A percentile compares a stretch with the other conserved stretches of the same genome.
phyloP scores from a whole-genome alignment of 148 eudicot genomes.

The Chenopodium formosanum region DNA sequence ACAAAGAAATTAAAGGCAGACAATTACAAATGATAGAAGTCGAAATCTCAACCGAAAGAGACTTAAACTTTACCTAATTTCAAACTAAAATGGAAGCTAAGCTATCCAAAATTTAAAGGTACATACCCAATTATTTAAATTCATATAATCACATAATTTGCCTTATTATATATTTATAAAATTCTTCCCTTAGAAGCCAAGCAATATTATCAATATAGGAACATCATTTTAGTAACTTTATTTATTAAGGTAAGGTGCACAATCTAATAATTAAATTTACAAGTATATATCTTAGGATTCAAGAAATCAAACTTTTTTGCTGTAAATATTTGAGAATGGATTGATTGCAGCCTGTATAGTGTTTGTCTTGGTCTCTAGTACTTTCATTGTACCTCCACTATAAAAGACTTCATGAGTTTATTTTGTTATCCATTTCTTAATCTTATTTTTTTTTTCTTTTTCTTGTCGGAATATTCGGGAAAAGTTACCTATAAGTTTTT shows the following conservation, averaged over 20 bases:
- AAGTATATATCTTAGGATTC: neutral
- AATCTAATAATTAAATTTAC: neutral
- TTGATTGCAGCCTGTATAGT: neutral
- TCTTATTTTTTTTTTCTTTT: too few relatives aligned
- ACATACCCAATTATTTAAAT: neutral
- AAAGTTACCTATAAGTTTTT: too few relatives aligned
- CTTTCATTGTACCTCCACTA: neutral
- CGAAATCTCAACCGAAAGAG: constrained; percentile 15
- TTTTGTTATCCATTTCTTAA: neutral
- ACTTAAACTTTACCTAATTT: neutral
- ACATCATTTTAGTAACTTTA: constrained; percentile 5
- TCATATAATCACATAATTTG: neutral
- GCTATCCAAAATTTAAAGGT: neutral
- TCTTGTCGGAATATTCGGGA: too few relatives aligned
- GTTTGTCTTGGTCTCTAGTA: neutral
- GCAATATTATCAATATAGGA: constrained; percentile 6
- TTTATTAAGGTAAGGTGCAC: constrained; percentile 1
- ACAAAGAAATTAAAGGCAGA: neutral
- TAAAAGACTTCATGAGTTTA: neutral
- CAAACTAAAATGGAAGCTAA: neutral
- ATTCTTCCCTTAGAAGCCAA: constrained; percentile 31
- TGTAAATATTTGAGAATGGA: neutral
- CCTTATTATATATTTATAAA: neutral
- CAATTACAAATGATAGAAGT: constrained; percentile 17
- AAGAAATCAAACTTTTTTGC: neutral